phyloP scores from a whole-genome alignment of 2,329 filamentous ascomycete species.

The Apiospora aurea region DNA sequence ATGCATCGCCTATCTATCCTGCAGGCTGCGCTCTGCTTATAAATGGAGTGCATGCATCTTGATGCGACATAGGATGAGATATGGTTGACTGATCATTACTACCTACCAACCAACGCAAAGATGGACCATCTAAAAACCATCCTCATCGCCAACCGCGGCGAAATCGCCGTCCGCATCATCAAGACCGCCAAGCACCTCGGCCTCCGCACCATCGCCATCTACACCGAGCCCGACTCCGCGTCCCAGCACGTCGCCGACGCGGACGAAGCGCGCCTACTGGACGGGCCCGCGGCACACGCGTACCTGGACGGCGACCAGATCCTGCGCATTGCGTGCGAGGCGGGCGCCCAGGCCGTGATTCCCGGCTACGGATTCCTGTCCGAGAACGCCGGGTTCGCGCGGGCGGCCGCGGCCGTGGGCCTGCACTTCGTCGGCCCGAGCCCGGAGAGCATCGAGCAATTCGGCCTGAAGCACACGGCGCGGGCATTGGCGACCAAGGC shows the following conservation, averaged over 20 bases:
- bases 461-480: constrained; percentile 49
- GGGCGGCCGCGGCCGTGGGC: background rate
- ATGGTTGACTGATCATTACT: background rate
- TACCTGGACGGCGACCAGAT: constrained; percentile 27
- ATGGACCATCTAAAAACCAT: constrained; percentile 23
- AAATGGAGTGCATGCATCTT: too few species aligned
- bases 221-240: constrained; percentile 25
- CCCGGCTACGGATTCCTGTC: constrained; percentile 28
- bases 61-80: too few species aligned
- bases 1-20: constrained; percentile 4
- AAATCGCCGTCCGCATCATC: constrained; percentile 31
- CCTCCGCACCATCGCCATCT: constrained; percentile 28
- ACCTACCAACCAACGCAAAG: background rate
- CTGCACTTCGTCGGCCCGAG: constrained; percentile 24
- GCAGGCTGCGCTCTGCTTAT: too few species aligned
- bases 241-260: constrained; percentile 29
- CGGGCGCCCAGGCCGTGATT: constrained; percentile 23
- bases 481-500: constrained; percentile 41
- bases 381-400: constrained; percentile 26
- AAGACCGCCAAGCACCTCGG: constrained; percentile 7
- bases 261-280: constrained; percentile 28
- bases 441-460: constrained; percentile 23
- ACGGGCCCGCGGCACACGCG: constrained; percentile 23
- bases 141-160: constrained; percentile 32
- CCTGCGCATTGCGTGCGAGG: background rate